Evolutionary conservation across 1,139 yeast species (phyloP), one percentile per base, ranked within the genome.

Genomic region (Taphrina populina): DNA sequence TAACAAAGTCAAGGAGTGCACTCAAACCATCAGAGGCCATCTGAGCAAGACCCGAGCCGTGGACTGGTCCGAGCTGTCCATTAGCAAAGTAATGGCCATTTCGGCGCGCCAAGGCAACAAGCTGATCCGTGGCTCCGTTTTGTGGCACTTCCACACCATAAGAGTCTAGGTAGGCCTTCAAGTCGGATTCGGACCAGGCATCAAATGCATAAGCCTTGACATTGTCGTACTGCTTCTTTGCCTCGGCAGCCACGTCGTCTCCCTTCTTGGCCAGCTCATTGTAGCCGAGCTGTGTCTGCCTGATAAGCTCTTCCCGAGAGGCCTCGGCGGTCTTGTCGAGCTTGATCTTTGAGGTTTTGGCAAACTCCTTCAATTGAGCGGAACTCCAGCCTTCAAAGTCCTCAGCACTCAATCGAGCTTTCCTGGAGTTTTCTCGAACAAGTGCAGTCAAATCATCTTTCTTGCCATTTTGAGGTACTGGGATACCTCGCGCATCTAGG

Each of bases 151-250:
- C 69, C 55, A 75, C 69, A 5, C 85, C 85, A 65, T 75, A 81
- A 6, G 77, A 72, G 40, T 72, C 70, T 56, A 82, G 68, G 66
- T 81, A 82, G 27, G 73, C 71, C 62, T 70, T 74, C 62, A 82
- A 69, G 61, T 82, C 87, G 29, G 76, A 73, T 36, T 73, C 74
- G 20, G 80, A 71, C 81, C 83, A 81, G 32, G 74, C 68, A 45
- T 74, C 73, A 62, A 78, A 76, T 40, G 71, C 65, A 8, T 73
- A 69, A 41, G 71, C 71, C 45, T 70, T 69, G 29, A 65, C 69
- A 13, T 62, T 45, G 24, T 60, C 63, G 56, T 60, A 62, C 54
- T 64, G 64, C 40, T 60, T 61, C 40, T 63, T 63, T 19, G 64
- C 56, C 33, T 61, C 57, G n/a, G 61, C 57, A 13, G 62, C 58